Evolutionary conservation across 1,284 basidiomycete species (phyloP).

Genomic region (Wallemia mellicola): DNA sequence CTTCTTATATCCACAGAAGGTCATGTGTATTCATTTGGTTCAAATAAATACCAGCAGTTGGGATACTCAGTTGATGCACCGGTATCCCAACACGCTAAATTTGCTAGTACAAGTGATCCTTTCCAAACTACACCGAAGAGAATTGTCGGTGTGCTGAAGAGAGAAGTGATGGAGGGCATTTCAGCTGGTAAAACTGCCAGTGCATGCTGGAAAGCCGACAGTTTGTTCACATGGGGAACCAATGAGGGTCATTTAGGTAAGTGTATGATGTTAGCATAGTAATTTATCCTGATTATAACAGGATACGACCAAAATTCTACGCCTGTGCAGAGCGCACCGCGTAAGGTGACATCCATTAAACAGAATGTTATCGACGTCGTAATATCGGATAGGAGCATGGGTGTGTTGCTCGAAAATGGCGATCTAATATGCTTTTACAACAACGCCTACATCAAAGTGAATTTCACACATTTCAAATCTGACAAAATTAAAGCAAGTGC

Average conservation of each 20-base stretch:
- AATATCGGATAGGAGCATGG: conserved; percentile 26
- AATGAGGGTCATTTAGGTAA: conserved; percentile 71
- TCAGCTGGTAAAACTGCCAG: conserved; percentile 67
- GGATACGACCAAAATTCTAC: conserved; percentile 36
- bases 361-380: conserved; percentile 36
- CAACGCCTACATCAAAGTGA: background rate
- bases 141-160: conserved; percentile 46
- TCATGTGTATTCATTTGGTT: conserved; percentile 66
- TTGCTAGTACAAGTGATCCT: conserved; percentile 18
- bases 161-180: conserved; percentile 46
- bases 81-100: conserved; percentile 9
- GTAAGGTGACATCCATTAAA: conserved; percentile 49
- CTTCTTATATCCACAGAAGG: conserved; percentile 50
- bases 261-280: conserved; percentile 6
- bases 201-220: conserved; percentile 54
- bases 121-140: conserved; percentile 48
- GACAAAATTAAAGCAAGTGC: conserved; percentile 8
- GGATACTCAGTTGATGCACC: conserved; percentile 51
- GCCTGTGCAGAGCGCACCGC: conserved; percentile 45
- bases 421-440: background rate
- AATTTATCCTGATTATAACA: conserved; percentile 10
- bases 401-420: background rate
- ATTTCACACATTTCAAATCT: conserved; percentile 12
- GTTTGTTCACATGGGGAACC: conserved; percentile 87
- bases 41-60: conserved; percentile 59